A percentile compares a stretch with the other conserved stretches of the same genome.
phyloP scores from a whole-genome alignment of 1,284 basidiomycete genomes.

The Schizopora paradoxa region DNA sequence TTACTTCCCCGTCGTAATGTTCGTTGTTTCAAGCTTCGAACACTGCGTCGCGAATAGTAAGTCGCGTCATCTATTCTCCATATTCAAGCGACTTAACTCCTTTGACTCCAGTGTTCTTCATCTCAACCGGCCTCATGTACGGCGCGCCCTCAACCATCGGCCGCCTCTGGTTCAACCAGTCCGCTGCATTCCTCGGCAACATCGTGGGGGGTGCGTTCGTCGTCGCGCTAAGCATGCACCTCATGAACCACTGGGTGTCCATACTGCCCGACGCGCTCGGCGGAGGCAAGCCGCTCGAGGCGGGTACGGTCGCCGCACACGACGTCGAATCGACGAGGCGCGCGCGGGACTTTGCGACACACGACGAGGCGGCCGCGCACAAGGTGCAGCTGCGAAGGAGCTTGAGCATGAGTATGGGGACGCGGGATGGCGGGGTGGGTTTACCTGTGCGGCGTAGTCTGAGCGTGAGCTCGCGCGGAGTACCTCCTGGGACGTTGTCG shows the following conservation, averaged over 20 bases:
- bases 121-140: constrained; percentile 20
- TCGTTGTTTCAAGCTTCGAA: constrained; percentile 15
- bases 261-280: constrained; percentile 15
- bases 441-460: too few species aligned
- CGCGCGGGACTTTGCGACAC: constrained; percentile 8
- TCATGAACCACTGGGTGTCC: constrained; percentile 22
- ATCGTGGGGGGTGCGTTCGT: constrained; percentile 20
- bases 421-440: too few species aligned
- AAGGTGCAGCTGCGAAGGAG: background rate
- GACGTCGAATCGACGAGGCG: constrained; percentile 12
- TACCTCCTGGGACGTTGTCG: too few species aligned
- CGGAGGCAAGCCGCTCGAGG: constrained; percentile 6
- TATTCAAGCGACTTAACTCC: background rate
- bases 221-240: constrained; percentile 19
- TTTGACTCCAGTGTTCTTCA: constrained; percentile 20
- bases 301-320: constrained; percentile 14
- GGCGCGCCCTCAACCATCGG: constrained; percentile 19
- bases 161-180: constrained; percentile 21
- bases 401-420: background rate
- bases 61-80: background rate
- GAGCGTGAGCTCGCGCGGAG: too few species aligned
- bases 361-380: constrained; percentile 4
- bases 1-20: constrained; percentile 20
- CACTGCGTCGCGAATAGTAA: constrained; percentile 21
- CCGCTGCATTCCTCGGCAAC: constrained; percentile 20